Base-by-base conservation (phyloP, 2,329 filamentous ascomycete species). In the Botryotinia convoluta region DNA sequence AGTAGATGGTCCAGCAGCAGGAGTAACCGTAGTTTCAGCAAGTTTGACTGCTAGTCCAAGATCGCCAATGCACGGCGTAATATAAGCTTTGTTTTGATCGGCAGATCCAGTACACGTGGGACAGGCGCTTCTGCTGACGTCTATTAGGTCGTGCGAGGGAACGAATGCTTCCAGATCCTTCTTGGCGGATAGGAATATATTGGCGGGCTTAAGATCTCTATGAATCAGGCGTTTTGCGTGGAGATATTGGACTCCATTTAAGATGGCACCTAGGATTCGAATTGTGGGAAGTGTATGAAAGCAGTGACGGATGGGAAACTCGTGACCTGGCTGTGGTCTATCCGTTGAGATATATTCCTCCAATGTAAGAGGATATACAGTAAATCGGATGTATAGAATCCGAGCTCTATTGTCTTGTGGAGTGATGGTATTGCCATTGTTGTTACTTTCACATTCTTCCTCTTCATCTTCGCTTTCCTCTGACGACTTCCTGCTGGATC, bases 141-240 rank as follows among this genome's bases (percentile, higher is more conserved):
- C 81, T n/a, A 86, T 82, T 32, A 83, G 84, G 29, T 86, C 84
- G 6, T 84, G 80, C 0, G 83, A 73, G 14, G 73, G 60, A 45
- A 48, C 60, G 51, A 75, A 69, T 68, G 82, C 62, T 78, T 79
- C 77, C 75, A 37, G 75, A 3, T 80, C 79, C 6, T 78, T 80
- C 29, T 83, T 81, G n/a, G 85, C 79, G 3, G 87, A 87, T 0
- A 92, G 82, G 80, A 92, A 91, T 42, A 92, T 87, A 76, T 92
- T 92, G 4, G 87, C 88, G 0, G 90, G 90, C 77, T 92, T 92
- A 35, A 92, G 83, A 77, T 92, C 90, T 16, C 90, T 87, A 77
- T 92, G 90, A 0, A 91, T 85, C 65, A 92, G 87, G 9, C 85
- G 84, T 74, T 88, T 84, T 0, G 83, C 81, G 77, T 92, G 90